These are phyloP conservation scores for Peronosclerospora sorghi DNA, from an alignment of 352 stramenopile species.

Conservation along the genomic window DNA sequence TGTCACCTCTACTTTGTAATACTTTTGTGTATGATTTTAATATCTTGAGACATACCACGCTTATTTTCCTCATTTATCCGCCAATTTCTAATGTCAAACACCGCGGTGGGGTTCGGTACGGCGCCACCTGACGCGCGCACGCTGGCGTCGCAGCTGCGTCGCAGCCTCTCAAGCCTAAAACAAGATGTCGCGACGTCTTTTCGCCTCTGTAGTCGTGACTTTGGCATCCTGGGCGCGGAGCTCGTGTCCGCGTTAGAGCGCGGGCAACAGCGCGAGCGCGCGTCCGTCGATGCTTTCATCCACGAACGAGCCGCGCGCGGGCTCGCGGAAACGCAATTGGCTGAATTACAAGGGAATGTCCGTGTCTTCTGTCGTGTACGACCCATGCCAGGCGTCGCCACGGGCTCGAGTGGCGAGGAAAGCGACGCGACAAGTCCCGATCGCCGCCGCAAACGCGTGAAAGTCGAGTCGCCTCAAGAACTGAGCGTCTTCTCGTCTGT, in stretches of 20 bases:
- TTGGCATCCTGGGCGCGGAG: constrained; percentile 50
- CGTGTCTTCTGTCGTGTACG: constrained; percentile 78
- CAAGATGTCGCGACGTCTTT: constrained; percentile 59
- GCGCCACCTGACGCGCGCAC: too few species aligned
- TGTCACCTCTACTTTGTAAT: too few species aligned
- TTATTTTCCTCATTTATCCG: too few species aligned
- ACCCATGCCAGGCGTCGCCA: constrained; percentile 19
- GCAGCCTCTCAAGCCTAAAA: constrained; percentile 35
- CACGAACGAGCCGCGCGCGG: constrained; percentile 37
- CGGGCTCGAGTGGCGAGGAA: too few species aligned
- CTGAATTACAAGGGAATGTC: constrained; percentile 47
- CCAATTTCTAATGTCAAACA: too few species aligned
- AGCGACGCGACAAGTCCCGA: too few species aligned
- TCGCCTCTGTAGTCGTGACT: constrained; percentile 59
- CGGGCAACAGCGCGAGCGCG: constrained; percentile 25
- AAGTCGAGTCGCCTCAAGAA: constrained; percentile 22
- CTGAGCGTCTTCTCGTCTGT: constrained; percentile 28
- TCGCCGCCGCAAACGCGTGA: constrained; percentile 14
- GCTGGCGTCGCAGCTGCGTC: constrained; percentile 26
- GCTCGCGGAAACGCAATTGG: constrained; percentile 33
- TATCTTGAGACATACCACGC: too few species aligned
- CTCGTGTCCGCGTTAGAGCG: constrained; percentile 36
- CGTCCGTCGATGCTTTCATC: constrained; percentile 25
- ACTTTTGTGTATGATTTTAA: too few species aligned
- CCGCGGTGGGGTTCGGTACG: too few species aligned